Base-by-base conservation (phyloP, 805 yeast species). In the Wickerhamiella slavikovae region DNA sequence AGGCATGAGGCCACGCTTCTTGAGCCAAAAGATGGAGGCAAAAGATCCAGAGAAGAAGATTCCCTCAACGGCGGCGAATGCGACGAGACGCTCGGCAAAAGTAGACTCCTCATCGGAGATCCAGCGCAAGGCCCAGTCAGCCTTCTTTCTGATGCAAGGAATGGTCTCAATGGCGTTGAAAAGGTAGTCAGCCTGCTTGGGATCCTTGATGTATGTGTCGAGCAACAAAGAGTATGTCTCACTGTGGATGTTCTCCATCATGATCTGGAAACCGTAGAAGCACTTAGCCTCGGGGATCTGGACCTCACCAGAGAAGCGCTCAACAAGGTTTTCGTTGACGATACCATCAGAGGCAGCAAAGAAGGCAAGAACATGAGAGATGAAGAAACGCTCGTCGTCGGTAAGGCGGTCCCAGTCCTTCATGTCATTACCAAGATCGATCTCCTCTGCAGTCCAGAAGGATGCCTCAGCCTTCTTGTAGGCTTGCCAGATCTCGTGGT, bases 121-220 rank as follows among this genome's bases (percentile, higher is more conserved):
- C 98, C 98, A 85, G 63, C 93, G 74, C 54, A 85, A 61, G 32
- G 98, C 98, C 98, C 98, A 85, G 48, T 82, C 91, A 38, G 98
- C 98, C 66, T 85, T 85, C 66, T 78, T 80, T 59, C 73, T 77
- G 56, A 85, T 89, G 58, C 91, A 78, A 38, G 96, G 96, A 43
- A 85, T 89, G 46, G 76, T 82, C 51, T 82, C 94, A 49, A 85
- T 79, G 39, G 98, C 98, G 49, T 85, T 82, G 62, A 85, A 79
- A 54, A 89, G 63, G 57, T 65, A 79, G 39, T 76, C 79, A 37
- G 85, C 66, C 64, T 85, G 94, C 58, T 77, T 72, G 44, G 93
- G 85, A 60, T 85, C 98, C 62, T 83, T 83, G 57, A 85, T 77
- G 58, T 85, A 85, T 22, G 94, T 71, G 54, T 85, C 98, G 43